Conservation (phyloP, 2,329 filamentous ascomycete species). For the Anthostomella pinea region DNA sequence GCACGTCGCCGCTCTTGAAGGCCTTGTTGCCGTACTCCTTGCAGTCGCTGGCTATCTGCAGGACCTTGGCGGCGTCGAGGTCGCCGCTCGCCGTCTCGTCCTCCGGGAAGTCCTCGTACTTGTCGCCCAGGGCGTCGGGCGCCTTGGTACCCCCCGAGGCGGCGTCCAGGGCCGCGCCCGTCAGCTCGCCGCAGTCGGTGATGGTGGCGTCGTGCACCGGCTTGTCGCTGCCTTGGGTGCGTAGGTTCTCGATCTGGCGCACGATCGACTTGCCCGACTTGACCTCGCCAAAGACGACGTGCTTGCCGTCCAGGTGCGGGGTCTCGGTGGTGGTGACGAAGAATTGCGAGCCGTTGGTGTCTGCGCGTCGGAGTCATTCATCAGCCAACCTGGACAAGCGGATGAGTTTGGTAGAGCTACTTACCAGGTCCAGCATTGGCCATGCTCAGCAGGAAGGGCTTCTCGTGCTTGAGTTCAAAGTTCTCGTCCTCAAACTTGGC, state of each 20-base stretch:
- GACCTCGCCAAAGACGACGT: conserved; percentile 96
- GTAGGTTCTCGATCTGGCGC: conserved; percentile 82
- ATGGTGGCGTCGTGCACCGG: conserved; percentile 72
- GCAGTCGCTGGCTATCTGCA: conserved; percentile 77
- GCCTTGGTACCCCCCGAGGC: conserved; percentile 66
- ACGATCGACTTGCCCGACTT: conserved; percentile 89
- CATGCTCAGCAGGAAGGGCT: conserved; percentile 93
- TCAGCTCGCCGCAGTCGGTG: conserved; percentile 80
- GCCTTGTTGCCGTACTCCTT: conserved; percentile 92
- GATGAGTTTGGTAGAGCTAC: conserved; percentile 21
- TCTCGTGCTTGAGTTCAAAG: conserved; percentile 87
- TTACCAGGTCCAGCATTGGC: conserved; percentile 90
- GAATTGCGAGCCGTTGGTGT: conserved; percentile 96
- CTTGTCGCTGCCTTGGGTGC: conserved; percentile 73
- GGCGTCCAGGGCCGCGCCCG: conserved; percentile 64
- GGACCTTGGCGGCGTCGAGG: conserved; percentile 64
- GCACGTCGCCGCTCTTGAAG: conserved; percentile 75
- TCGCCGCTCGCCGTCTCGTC: conserved; percentile 61
- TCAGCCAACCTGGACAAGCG: not conserved
- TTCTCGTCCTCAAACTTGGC: conserved; percentile 98
- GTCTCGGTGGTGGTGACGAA: conserved; percentile 96
- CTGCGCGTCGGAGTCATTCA: conserved; percentile 37
- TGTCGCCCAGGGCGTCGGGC: conserved; percentile 80
- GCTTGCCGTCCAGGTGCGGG: conserved; percentile 91
- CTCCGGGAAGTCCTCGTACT: conserved; percentile 94